Percentiles rank a stretch among this genome's conserved stretches.
These are phyloP conservation scores for Fusarium keratoplasticum DNA, from an alignment of 2,329 filamentous ascomycete species.

Conservation along the genomic window DNA sequence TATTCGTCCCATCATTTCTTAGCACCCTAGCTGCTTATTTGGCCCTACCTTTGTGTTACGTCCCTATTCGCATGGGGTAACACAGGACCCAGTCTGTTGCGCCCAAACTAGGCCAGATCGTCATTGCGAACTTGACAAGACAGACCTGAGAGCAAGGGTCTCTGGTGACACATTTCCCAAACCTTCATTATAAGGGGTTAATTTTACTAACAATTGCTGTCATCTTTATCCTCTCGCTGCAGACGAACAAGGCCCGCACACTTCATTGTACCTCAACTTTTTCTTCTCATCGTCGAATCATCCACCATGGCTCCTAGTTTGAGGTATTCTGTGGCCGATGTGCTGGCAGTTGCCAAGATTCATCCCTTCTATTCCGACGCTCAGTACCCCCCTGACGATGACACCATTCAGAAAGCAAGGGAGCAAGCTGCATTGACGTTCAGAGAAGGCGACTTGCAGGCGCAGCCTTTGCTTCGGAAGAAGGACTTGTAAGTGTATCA, in stretches of 20 bases:
- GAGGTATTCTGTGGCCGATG: constrained; percentile 43
- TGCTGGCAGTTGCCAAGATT: constrained; percentile 48
- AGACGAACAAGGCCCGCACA: background rate
- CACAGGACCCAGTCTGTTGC: background rate
- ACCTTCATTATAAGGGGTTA: background rate
- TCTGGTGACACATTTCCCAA: background rate
- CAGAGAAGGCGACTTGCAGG: background rate
- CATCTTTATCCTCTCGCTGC: background rate
- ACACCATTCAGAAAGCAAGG: constrained; percentile 6
- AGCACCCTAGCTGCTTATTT: background rate
- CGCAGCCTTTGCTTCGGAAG: constrained; percentile 38
- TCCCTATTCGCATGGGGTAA: background rate
- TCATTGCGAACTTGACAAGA: background rate
- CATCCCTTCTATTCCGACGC: constrained; percentile 51
- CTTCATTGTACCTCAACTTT: background rate
- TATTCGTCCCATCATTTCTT: background rate
- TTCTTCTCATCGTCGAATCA: background rate
- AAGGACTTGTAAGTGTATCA: constrained; percentile 34
- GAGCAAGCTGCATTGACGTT: constrained; percentile 4
- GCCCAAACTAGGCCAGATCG: background rate
- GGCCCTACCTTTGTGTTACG: background rate
- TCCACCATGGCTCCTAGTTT: constrained; percentile 13
- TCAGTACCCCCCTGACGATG: constrained; percentile 47
- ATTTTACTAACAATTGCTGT: background rate
- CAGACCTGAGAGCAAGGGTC: background rate